Base-by-base conservation (phyloP, 2,329 filamentous ascomycete species). In the Aspergillus arachidicola region DNA sequence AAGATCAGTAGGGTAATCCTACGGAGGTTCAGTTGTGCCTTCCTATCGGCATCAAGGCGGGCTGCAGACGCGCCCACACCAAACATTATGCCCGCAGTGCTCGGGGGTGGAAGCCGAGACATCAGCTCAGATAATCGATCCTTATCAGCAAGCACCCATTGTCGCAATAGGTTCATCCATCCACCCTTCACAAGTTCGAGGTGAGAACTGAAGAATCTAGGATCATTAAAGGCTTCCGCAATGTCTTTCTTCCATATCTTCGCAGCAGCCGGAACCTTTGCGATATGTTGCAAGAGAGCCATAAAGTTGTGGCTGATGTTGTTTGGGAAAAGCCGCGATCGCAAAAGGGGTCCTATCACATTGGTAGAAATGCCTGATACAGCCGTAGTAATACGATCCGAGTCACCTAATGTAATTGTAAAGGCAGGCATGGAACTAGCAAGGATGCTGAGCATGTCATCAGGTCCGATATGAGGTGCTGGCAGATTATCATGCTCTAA, bases 1-100 rank as follows among this genome's bases (percentile, higher is more conserved):
- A 98, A 84, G 19, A 98, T 81, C 12, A 99, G 82, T 1, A 93
- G 85, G 5, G 93, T 88, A 54, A 96, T 88, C 54, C 95, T 87
- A 14, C 94, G 90, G 21, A 99, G 85, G 67, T 93, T 97, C 34
- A 97, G 85, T 78, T 98, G 94, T 1, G 94, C 93, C 78, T 91
- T 95, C 62, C 94, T 90, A 77, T 99, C 95, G 6, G 96, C 93
- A 79, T 99, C 95, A n/a, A 96, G 86, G 63, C 95, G 86, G 41
- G 95, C 95, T 50, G 94, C 96, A 26, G 92, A 93, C 7, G 95
- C 95, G 12, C 96, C 96, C 0, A 99, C 95, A n/a, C 95, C 95
- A 73, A 99, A 99, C 75, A 99, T 94, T 69, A 99, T 96, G 10
- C 95, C 95, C 0, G 96, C 95, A 16, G 94, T 94, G 1, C 94